Conservation (phyloP, 1,284 basidiomycete species). For the Rhodotorula glutinis region DNA sequence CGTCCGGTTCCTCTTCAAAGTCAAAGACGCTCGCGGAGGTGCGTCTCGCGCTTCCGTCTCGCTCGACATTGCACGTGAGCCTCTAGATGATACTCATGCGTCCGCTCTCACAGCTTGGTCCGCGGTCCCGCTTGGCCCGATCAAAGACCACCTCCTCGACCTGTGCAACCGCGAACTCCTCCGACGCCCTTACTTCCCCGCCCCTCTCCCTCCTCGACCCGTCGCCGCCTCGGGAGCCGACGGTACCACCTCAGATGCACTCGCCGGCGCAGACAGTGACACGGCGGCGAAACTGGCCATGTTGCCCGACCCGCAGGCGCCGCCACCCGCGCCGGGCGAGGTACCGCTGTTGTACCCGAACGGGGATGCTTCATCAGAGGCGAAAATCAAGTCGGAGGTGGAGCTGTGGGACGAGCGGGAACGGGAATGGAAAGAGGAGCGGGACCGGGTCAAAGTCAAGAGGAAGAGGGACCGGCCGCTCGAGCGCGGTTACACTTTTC, state of each 20-base stretch:
- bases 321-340: neutral
- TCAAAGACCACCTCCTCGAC: slow-evolving; percentile 45
- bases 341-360: neutral
- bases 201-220: neutral
- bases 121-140: slow-evolving; percentile 38
- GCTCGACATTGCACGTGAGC: neutral
- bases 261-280: neutral
- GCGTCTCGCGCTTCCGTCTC: neutral
- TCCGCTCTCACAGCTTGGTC: slow-evolving; percentile 37
- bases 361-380: neutral
- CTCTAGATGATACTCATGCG: neutral
- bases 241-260: neutral
- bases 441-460: neutral
- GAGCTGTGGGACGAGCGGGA: neutral
- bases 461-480: slow-evolving; percentile 22
- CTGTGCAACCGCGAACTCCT: slow-evolving; percentile 61
- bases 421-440: neutral
- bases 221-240: neutral
- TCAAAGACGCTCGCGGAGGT: slow-evolving; percentile 51
- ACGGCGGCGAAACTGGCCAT: neutral
- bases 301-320: neutral
- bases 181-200: slow-evolving; percentile 50
- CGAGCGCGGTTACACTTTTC: slow-evolving; percentile 28
- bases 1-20: slow-evolving; percentile 69
- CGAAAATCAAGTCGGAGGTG: neutral